phyloP scores from a whole-genome alignment of 345 rosid species.

The Toxicodendron radicans region DNA sequence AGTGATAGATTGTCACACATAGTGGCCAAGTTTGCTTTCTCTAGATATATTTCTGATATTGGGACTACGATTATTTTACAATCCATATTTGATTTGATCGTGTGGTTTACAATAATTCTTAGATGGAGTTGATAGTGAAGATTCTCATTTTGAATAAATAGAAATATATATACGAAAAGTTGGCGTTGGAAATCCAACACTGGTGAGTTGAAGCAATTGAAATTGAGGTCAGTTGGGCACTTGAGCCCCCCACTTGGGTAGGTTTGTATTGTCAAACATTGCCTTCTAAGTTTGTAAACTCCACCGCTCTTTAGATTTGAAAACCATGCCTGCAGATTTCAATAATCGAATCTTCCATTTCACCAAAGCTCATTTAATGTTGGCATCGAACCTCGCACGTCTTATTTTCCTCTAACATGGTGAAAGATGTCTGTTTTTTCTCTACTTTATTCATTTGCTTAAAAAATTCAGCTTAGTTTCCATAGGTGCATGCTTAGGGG shows the following conservation, averaged over 20 bases:
- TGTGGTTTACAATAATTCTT: background rate
- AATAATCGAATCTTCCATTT: slow-evolving; percentile 73
- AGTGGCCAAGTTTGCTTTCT: no score
- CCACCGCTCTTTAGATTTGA: slow-evolving; percentile 27
- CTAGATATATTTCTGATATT: background rate
- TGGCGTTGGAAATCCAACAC: slow-evolving; percentile 40
- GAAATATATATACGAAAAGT: background rate
- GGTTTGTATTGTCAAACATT: slow-evolving; percentile 42
- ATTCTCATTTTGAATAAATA: slow-evolving; percentile 17
- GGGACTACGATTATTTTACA: no score
- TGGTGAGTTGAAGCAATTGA: slow-evolving; percentile 32
- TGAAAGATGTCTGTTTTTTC: slow-evolving; percentile 78
- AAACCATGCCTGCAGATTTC: slow-evolving; percentile 36
- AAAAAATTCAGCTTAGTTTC: background rate
- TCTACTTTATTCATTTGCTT: slow-evolving; percentile 17
- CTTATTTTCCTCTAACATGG: slow-evolving; percentile 40
- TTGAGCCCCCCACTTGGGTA: slow-evolving; percentile 17
- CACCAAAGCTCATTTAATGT: slow-evolving; percentile 58
- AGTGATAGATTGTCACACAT: background rate
- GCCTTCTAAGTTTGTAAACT: slow-evolving; percentile 30
- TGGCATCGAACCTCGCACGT: slow-evolving; percentile 57
- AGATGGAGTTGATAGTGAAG: slow-evolving; percentile 18
- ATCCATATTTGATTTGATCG: background rate
- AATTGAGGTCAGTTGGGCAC: slow-evolving; percentile 27
- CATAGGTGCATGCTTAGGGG: slow-evolving; percentile 35